Base-by-base conservation (phyloP, 225 moss, liverwort and hornwort species). In the Ulota crispa region DNA sequence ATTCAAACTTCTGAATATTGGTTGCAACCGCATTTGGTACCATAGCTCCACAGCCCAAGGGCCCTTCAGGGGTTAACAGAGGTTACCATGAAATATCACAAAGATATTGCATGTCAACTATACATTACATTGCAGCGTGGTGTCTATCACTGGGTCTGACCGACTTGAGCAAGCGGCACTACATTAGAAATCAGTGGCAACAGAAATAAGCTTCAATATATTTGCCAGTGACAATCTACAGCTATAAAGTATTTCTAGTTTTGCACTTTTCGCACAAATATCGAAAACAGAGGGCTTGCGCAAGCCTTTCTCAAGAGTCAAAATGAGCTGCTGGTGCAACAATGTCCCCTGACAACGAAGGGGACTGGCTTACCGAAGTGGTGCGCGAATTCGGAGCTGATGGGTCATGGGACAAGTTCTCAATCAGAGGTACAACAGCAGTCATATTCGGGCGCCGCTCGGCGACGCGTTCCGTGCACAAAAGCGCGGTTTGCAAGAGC, bases 391-490 rank as follows among this genome's bases (percentile, higher is more conserved):
- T 37, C 18, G 61, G 72, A 47, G 81, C 57, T 31, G 80, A 62
- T 13, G 79, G 75, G 37, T 80, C 82, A 34, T 47, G 50, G 13
- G 65, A 82, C 27, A 83, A 54, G n/a, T 85, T 85, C 72, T 85
- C 80, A 5, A 88, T 79, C 53, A 88, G 43, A n/a, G 64, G 27
- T 0, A 90, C 90, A 5, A 94, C 90, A 56, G 83, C 78, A 19
- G 68, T 75, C 88, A 94, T 92, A 81, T 90, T 91, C 26, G 90
- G 94, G 26, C 90, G 89, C 54, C 88, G 85, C 50, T 94, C 90
- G 20, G 91, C 89, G 12, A 86, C 61, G 41, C 83, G 82, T 45
- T 91, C 89, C 2, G 89, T 91, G 67, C 93, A 94, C 5, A 94
- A 78, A 87, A 94, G 90, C 34, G 91, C 91, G 11, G 85, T 83